Evolutionary conservation across 2,329 filamentous ascomycete species (phyloP).

Genomic region (Setomelanomma holmii): DNA sequence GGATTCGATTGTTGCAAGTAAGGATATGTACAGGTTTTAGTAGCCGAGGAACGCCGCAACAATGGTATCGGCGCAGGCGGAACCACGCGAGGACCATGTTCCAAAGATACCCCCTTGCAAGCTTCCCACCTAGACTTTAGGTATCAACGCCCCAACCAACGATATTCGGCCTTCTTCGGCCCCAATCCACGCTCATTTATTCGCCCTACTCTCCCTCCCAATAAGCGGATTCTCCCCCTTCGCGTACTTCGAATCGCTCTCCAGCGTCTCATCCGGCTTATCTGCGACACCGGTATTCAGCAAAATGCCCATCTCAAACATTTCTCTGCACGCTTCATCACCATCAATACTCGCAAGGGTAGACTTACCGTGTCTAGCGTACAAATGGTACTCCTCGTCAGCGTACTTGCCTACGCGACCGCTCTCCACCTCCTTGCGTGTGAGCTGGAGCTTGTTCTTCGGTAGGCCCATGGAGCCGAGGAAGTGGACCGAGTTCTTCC

Average conservation of each 20-base stretch:
- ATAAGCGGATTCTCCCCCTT: conserved; percentile 56
- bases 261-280: conserved; percentile 61
- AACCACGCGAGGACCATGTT: neutral
- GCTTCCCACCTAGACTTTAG: neutral
- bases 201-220: conserved; percentile 53
- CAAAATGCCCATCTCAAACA: conserved; percentile 30
- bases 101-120: neutral
- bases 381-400: conserved; percentile 59
- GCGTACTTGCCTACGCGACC: conserved; percentile 54
- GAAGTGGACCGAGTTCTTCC: conserved; percentile 71
- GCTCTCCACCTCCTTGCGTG: conserved; percentile 65
- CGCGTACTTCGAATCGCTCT: conserved; percentile 57
- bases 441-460: conserved; percentile 62
- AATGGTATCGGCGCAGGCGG: no score
- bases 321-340: conserved; percentile 21
- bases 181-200: conserved; percentile 52
- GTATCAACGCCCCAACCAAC: neutral
- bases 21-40: neutral
- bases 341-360: conserved; percentile 4
- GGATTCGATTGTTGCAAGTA: neutral
- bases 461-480: conserved; percentile 68
- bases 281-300: conserved; percentile 48
- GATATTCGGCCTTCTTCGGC: no score
- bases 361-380: conserved; percentile 58
- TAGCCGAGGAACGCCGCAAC: neutral